Conservation (phyloP, 352 stramenopile genomes). For the Phytophthora foliorum region DNA sequence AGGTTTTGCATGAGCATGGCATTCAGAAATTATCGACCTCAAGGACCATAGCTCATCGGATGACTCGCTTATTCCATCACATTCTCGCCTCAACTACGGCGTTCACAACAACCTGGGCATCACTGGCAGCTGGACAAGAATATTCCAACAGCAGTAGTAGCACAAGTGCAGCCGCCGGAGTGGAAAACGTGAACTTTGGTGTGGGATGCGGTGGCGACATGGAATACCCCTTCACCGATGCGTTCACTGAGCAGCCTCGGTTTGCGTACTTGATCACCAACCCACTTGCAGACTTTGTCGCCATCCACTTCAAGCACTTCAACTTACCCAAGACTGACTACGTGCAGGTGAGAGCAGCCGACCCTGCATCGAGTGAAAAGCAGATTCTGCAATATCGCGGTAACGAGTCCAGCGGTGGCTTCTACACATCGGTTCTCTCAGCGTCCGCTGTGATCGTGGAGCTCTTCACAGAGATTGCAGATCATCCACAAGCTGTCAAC, state of each 20-base stretch:
- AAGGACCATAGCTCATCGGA: background rate
- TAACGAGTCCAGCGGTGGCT: conserved; percentile 33
- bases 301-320: conserved; percentile 71
- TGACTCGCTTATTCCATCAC: conserved; percentile 6
- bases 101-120: conserved; percentile 5
- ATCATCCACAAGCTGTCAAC: conserved; percentile 9
- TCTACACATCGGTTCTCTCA: conserved; percentile 46
- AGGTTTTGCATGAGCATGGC: background rate
- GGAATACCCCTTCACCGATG: conserved; percentile 36
- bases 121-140: background rate
- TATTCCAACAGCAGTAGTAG: conserved; percentile 14
- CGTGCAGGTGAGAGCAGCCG: conserved; percentile 49
- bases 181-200: conserved; percentile 28
- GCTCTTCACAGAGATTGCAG: conserved; percentile 43
- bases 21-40: conserved; percentile 17
- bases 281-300: conserved; percentile 56
- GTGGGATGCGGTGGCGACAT: conserved; percentile 45
- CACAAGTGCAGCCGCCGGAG: conserved; percentile 1
- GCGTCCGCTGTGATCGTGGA: conserved; percentile 55
- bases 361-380: conserved; percentile 35
- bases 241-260: conserved; percentile 30
- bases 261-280: conserved; percentile 55
- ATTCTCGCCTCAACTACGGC: conserved; percentile 2
- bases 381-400: conserved; percentile 44
- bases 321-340: conserved; percentile 66